Evolutionary conservation across 2,329 filamentous ascomycete species (phyloP).

Genomic region (Thielaviopsis cerberus): DNA sequence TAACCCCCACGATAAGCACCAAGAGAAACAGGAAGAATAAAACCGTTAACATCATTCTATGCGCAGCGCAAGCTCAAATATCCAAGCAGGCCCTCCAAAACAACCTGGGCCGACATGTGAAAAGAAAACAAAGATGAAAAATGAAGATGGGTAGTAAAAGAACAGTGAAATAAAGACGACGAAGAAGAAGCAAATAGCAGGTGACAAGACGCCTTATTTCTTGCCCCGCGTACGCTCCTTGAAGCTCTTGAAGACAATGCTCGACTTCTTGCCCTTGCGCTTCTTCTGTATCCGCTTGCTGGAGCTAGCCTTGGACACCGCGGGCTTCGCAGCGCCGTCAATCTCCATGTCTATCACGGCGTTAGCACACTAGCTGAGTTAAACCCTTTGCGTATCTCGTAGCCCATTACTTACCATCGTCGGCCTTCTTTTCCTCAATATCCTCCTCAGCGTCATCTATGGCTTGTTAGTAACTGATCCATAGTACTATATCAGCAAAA

Average conservation of each 20-base stretch:
- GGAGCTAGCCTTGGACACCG: conserved; percentile 21
- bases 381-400: not conserved
- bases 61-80: not conserved
- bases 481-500: not conserved
- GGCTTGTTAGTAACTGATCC: not conserved
- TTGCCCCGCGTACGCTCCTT: conserved; percentile 21
- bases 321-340: conserved; percentile 22
- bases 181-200: not conserved
- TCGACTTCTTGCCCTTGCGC: conserved; percentile 34
- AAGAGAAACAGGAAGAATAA: not conserved
- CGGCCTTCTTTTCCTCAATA: conserved; percentile 7
- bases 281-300: conserved; percentile 38
- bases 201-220: conserved; percentile 1
- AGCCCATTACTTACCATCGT: not conserved
- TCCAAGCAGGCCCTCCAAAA: not conserved
- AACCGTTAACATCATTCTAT: conserved; percentile 5
- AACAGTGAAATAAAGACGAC: not conserved
- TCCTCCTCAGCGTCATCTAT: conserved; percentile 7
- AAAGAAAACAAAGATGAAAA: not conserved
- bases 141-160: not conserved
- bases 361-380: not conserved
- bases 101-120: not conserved
- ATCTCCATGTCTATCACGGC: conserved; percentile 34
- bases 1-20: not conserved
- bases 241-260: conserved; percentile 43